phyloP scores from a whole-genome alignment of 139 green algal genomes.

The Tetradesmus obliquus region DNA sequence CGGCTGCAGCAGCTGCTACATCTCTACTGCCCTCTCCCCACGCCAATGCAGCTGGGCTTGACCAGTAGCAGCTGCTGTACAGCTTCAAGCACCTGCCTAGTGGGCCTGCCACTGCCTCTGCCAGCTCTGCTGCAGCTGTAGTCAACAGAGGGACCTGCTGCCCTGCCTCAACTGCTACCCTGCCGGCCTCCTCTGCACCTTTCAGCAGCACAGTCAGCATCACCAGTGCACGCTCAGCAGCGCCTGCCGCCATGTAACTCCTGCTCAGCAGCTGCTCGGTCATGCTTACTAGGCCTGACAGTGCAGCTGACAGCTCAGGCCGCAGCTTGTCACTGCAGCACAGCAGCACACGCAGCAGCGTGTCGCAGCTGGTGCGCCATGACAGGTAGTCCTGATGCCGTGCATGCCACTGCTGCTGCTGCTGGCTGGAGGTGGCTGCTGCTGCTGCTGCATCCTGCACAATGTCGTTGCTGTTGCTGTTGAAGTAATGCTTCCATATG shows the following conservation, averaged over 20 bases:
- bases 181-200: neutral
- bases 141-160: neutral
- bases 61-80: constrained; percentile 36
- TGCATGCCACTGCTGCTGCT: constrained; percentile 26
- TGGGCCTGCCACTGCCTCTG: neutral
- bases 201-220: neutral
- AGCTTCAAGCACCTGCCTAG: neutral
- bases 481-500: constrained; percentile 39
- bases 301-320: neutral
- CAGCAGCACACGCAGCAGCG: neutral
- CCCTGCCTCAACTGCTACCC: neutral
- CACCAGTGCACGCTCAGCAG: constrained; percentile 10
- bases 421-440: neutral
- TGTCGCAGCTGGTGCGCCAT: neutral
- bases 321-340: constrained; percentile 11
- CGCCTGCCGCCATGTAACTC: neutral
- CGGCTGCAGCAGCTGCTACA: neutral
- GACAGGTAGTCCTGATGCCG: neutral
- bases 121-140: neutral
- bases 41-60: constrained; percentile 17
- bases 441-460: neutral
- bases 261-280: neutral
- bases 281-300: neutral
- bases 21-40: neutral
- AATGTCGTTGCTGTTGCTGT: constrained; percentile 2